Evolutionary conservation across 75 land plant genomes (phyloP).

Genomic region (Larix kaempferi): DNA sequence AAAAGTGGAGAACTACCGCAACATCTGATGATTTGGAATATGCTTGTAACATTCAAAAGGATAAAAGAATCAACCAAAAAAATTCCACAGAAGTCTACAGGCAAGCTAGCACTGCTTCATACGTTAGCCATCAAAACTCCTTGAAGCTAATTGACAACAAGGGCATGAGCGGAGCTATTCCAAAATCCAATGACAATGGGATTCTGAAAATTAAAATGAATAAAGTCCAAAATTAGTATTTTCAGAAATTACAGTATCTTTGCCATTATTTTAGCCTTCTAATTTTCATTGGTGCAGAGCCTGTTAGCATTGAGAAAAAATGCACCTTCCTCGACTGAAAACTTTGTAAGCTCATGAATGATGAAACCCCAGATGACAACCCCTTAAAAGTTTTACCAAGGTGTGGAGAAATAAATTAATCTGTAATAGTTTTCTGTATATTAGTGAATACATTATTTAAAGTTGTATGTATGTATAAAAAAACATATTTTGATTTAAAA

Average conservation of each 20-base stretch:
- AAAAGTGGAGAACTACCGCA: background rate
- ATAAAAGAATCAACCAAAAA: conserved; percentile 35
- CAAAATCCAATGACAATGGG: conserved; percentile 39
- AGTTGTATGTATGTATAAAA: background rate
- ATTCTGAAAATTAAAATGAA: conserved; percentile 31
- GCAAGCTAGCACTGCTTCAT: conserved; percentile 37
- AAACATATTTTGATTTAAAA: background rate
- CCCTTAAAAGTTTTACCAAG: conserved; percentile 35
- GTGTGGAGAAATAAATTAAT: conserved; percentile 60
- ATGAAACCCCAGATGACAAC: conserved; percentile 28
- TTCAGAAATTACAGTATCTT: background rate
- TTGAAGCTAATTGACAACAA: conserved; percentile 48
- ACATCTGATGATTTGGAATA: background rate
- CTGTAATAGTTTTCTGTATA: conserved; percentile 31
- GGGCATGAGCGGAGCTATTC: conserved; percentile 50
- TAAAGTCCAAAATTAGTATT: background rate
- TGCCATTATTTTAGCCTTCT: background rate
- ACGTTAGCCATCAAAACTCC: conserved; percentile 70
- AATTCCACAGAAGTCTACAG: conserved; percentile 50
- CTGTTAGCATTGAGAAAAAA: background rate
- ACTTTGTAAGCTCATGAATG: conserved; percentile 48
- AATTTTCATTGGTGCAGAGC: background rate
- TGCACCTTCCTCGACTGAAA: conserved; percentile 75
- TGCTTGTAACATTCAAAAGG: too few species aligned
- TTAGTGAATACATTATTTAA: background rate